Percentiles rank a stretch among this genome's conserved stretches.
phyloP scores from a whole-genome alignment of 192 early-diverging fungal genomes.

The Coemansia asiatica region DNA sequence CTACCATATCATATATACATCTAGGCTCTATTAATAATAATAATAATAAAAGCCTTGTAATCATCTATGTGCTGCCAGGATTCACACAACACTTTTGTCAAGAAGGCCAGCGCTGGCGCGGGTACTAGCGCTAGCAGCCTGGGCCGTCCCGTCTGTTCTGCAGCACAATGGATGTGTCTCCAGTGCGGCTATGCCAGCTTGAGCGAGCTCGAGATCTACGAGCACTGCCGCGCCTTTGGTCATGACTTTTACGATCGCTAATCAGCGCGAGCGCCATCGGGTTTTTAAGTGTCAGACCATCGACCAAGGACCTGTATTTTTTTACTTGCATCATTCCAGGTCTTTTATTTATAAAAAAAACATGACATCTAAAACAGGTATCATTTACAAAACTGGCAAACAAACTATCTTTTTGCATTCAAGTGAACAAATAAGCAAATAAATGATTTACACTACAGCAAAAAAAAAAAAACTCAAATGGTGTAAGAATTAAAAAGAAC shows the following conservation, averaged over 20 bases:
- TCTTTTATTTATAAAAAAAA: too few species aligned
- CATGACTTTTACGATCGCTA: slow-evolving; percentile 29
- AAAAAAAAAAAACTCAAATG: neutral
- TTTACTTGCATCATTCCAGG: neutral
- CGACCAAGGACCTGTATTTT: neutral
- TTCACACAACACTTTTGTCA: neutral
- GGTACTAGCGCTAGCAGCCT: neutral
- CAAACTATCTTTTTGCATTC: neutral
- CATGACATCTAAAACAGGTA: too few species aligned
- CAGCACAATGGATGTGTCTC: slow-evolving; percentile 29
- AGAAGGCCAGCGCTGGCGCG: neutral
- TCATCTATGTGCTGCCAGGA: neutral
- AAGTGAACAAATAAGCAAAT: neutral
- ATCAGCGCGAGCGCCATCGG: too few species aligned
- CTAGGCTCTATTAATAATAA: neutral
- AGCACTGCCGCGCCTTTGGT: slow-evolving; percentile 17
- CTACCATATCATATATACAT: neutral
- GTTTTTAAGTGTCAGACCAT: too few species aligned
- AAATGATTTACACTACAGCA: too few species aligned
- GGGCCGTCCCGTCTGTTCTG: slow-evolving; percentile 17
- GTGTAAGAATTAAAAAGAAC: slow-evolving; percentile 1
- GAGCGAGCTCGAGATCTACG: slow-evolving; percentile 19
- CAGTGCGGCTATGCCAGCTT: slow-evolving; percentile 21
- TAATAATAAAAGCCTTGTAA: neutral
- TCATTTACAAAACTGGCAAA: neutral